Evolutionary conservation across 768 basidiomycete species (phyloP).

Genomic region (Leccinum incarnatum): DNA sequence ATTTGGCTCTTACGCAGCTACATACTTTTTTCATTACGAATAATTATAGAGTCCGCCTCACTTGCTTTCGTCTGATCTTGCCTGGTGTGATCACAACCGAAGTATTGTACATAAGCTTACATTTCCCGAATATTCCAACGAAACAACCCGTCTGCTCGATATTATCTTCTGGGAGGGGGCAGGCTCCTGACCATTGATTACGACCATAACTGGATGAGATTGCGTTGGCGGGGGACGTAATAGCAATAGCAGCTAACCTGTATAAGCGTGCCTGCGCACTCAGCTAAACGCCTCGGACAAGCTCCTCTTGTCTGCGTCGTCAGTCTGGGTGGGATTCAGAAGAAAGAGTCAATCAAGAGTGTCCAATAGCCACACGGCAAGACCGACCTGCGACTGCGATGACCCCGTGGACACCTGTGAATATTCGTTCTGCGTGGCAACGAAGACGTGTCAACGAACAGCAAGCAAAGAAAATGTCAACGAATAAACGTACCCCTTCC

Average conservation of each 20-base stretch:
- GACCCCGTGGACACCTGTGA: constrained; percentile 16
- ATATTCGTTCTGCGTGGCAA: constrained; percentile 11
- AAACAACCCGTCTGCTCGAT: not conserved
- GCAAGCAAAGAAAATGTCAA: no score
- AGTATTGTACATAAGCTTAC: not conserved
- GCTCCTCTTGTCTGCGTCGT: not conserved
- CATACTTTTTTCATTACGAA: not conserved
- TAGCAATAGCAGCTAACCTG: not conserved
- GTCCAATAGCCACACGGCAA: not conserved
- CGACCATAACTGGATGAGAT: not conserved
- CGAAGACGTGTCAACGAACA: not conserved
- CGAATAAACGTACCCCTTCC: constrained; percentile 3
- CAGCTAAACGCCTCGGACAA: constrained; percentile 1
- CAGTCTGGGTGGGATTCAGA: not conserved
- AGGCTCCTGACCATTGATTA: not conserved
- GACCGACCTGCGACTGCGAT: constrained; percentile 20
- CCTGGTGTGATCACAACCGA: not conserved
- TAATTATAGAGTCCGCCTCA: not conserved
- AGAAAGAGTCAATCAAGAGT: not conserved
- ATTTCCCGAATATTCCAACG: not conserved
- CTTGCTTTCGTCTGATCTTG: not conserved
- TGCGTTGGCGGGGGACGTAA: not conserved
- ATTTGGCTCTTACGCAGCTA: not conserved
- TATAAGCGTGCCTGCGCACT: not conserved
- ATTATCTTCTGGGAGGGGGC: not conserved